Percentiles rank a stretch among this genome's conserved stretches.
phyloP scores from a whole-genome alignment of 768 basidiomycete genomes.

The Calocera cornea region DNA sequence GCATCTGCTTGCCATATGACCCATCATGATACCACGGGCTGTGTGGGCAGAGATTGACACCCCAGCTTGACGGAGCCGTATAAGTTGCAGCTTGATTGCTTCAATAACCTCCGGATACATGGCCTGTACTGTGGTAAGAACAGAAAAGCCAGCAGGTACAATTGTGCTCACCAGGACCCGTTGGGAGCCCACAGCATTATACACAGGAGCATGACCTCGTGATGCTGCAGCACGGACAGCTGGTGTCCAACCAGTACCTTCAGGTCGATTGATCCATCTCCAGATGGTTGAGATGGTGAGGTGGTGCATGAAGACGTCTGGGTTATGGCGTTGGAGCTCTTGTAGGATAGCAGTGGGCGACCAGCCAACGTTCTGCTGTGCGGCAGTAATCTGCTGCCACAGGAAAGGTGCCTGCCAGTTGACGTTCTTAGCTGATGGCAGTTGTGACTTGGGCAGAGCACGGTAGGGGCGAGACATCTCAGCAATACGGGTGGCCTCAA shows the following conservation, averaged over 20 bases:
- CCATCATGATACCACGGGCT: conserved; percentile 16
- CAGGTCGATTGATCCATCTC: not conserved
- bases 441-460: not conserved
- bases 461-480: not conserved
- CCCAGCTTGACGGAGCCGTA: conserved; percentile 11
- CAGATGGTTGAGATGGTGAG: not conserved
- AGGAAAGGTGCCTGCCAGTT: not conserved
- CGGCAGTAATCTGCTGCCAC: not conserved
- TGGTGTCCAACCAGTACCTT: not conserved
- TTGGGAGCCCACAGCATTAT: not conserved
- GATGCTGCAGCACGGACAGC: not conserved
- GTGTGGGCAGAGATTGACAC: conserved; percentile 10
- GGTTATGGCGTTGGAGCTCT: not conserved
- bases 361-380: not conserved
- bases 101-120: conserved; percentile 18
- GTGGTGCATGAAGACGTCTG: not conserved
- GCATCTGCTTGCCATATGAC: conserved; percentile 8
- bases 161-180: not conserved
- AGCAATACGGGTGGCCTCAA: not conserved
- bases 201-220: not conserved
- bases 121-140: not conserved
- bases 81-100: conserved; percentile 13
- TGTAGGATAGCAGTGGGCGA: not conserved
- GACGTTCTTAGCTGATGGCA: not conserved
- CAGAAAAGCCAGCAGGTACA: not conserved